phyloP scores from a whole-genome alignment of 306 rosid species.

The Hippophae gyantsensis region DNA sequence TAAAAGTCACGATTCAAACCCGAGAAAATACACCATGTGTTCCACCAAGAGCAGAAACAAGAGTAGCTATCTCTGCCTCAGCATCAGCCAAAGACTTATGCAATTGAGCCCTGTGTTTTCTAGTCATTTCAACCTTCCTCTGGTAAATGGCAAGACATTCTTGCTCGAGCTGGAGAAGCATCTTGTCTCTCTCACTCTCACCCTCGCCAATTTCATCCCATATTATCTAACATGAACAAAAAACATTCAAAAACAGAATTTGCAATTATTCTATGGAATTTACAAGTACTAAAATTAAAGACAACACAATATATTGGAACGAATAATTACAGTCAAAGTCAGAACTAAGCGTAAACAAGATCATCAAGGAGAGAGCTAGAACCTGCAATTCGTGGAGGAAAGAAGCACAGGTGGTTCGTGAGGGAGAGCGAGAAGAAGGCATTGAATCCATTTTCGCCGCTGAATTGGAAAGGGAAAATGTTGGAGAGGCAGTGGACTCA shows the following conservation, averaged over 20 bases:
- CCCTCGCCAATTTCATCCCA: conserved; percentile 97
- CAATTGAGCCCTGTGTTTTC: conserved; percentile 66
- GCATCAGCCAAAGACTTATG: conserved; percentile 49
- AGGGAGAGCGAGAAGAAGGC: conserved; percentile 46
- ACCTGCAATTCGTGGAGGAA: conserved; percentile 88
- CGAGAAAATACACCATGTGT: conserved; percentile 38
- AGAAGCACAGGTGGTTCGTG: conserved; percentile 91
- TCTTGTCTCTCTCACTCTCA: conserved; percentile 61
- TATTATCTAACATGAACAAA: conserved; percentile 32
- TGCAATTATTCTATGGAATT: background rate
- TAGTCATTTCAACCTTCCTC: conserved; percentile 60
- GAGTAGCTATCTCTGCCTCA: conserved; percentile 42
- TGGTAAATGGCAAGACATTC: conserved; percentile 83
- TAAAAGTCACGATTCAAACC: conserved; percentile 25
- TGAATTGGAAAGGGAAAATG: background rate
- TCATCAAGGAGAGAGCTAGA: background rate
- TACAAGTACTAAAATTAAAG: background rate
- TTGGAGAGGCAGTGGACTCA: background rate
- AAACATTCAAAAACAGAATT: background rate
- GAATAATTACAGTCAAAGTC: background rate
- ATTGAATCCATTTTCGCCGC: conserved; percentile 26
- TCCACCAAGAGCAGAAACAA: conserved; percentile 65
- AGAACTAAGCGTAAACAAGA: background rate
- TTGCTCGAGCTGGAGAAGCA: conserved; percentile 86
- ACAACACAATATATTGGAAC: background rate